Evolutionary conservation across 2,329 filamentous ascomycete genomes (phyloP).

Genomic region (Penicillium sp.): DNA sequence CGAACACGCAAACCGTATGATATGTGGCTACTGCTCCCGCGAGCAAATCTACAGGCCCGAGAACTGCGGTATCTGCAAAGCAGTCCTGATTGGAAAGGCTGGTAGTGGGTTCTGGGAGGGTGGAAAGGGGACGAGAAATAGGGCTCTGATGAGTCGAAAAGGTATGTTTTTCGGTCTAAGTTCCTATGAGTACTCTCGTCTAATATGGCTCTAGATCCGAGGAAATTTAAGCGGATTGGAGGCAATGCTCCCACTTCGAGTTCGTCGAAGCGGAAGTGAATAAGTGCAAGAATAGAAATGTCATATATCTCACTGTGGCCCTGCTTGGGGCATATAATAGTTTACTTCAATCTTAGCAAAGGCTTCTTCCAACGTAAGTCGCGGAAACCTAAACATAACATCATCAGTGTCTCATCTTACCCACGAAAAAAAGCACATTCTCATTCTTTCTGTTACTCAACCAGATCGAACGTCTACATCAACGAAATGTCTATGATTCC

Average conservation of each 20-base stretch:
- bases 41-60: constrained; percentile 78
- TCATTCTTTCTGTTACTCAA: neutral
- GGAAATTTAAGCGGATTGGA: constrained; percentile 66
- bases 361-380: neutral
- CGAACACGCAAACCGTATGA: constrained; percentile 81
- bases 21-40: constrained; percentile 74
- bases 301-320: neutral
- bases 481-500: neutral
- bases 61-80: constrained; percentile 70
- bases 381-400: neutral
- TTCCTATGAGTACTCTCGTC: neutral
- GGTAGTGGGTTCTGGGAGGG: constrained; percentile 80
- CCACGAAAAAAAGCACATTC: neutral
- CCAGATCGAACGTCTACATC: neutral
- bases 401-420: neutral
- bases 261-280: constrained; percentile 30
- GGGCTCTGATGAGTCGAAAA: constrained; percentile 68
- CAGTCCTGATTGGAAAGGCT: constrained; percentile 65
- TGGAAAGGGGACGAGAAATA: constrained; percentile 75
- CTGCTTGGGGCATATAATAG: neutral
- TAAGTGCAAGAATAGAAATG: neutral
- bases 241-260: constrained; percentile 32
- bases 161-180: constrained; percentile 29
- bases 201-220: constrained; percentile 52
- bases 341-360: neutral